A percentile compares a stretch with the other conserved stretches of the same genome.
Conservation (phyloP, 1,284 basidiomycete genomes). For the Kalmanozyma brasiliensis region DNA sequence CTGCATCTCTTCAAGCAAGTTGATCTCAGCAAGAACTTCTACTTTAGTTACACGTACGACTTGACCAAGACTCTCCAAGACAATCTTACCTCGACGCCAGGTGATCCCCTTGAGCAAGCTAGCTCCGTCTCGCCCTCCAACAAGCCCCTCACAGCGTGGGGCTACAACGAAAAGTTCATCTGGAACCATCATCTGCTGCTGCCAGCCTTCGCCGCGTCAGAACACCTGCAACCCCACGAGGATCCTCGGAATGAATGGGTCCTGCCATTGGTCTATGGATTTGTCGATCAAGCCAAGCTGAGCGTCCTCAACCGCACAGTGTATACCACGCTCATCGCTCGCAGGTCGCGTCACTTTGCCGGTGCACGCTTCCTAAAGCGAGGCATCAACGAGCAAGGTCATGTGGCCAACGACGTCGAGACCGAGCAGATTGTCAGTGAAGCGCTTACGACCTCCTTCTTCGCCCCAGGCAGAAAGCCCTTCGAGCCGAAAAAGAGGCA, state of each 20-base stretch:
- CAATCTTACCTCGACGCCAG: conserved; percentile 76
- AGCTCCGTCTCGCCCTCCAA: conserved; percentile 37
- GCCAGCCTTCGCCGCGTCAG: conserved; percentile 70
- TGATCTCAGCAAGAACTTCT: conserved; percentile 98
- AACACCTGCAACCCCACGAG: conserved; percentile 26
- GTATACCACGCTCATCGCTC: conserved; percentile 92
- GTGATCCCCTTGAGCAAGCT: conserved; percentile 65
- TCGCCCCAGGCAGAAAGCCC: conserved; percentile 46
- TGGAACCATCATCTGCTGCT: conserved; percentile 96
- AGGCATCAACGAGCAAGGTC: conserved; percentile 88
- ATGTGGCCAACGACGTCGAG: conserved; percentile 99
- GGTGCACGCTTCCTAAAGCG: conserved; percentile 94
- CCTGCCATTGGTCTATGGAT: conserved; percentile 91
- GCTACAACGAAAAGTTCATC: conserved; percentile 88
- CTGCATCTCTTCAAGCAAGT: conserved; percentile 96
- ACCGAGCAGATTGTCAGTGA: conserved; percentile 98
- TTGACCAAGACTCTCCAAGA: conserved; percentile 92
- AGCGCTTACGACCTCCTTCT: conserved; percentile 77
- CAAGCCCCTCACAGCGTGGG: conserved; percentile 65
- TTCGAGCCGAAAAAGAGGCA: conserved; percentile 22
- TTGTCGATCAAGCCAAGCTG: conserved; percentile 97
- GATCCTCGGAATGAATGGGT: conserved; percentile 77
- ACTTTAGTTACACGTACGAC: conserved; percentile 98
- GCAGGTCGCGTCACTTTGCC: conserved; percentile 93
- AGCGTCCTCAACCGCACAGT: conserved; percentile 89